Percentiles rank a stretch among this genome's conserved stretches.
These are phyloP conservation scores for Daedalea quercina DNA, from an alignment of 768 basidiomycete species.

Conservation along the genomic window DNA sequence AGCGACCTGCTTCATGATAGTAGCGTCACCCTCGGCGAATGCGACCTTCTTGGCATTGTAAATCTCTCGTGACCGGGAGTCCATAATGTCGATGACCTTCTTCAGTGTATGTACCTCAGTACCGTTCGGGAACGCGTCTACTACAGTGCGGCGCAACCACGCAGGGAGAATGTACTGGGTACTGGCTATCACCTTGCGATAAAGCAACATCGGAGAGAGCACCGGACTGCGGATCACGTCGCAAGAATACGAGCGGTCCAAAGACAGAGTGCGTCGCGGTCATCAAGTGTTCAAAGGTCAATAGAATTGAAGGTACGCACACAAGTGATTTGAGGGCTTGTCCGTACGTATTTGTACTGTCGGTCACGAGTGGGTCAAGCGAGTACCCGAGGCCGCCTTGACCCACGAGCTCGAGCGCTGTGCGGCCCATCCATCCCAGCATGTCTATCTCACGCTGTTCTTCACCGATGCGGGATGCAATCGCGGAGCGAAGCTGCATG, in stretches of 20 bases:
- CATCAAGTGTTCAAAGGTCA: too few species aligned
- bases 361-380: conserved; percentile 18
- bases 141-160: not conserved
- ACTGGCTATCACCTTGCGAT: conserved; percentile 31
- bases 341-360: conserved; percentile 16
- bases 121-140: conserved; percentile 3
- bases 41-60: conserved; percentile 30
- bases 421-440: conserved; percentile 20
- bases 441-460: conserved; percentile 18
- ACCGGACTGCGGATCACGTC: not conserved
- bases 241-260: not conserved
- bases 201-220: not conserved
- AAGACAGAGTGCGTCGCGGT: too few species aligned
- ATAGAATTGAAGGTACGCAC: too few species aligned
- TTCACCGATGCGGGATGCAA: conserved; percentile 6
- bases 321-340: conserved; percentile 20
- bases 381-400: conserved; percentile 20
- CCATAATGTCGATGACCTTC: not conserved
- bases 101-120: not conserved
- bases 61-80: conserved; percentile 14
- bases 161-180: conserved; percentile 1
- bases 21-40: conserved; percentile 27
- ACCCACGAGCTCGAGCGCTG: conserved; percentile 22
- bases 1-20: conserved; percentile 26
- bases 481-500: conserved; percentile 11